These are phyloP conservation scores for Fusarium sororula DNA, from an alignment of 2,329 filamentous ascomycete genomes.

Conservation along the genomic window DNA sequence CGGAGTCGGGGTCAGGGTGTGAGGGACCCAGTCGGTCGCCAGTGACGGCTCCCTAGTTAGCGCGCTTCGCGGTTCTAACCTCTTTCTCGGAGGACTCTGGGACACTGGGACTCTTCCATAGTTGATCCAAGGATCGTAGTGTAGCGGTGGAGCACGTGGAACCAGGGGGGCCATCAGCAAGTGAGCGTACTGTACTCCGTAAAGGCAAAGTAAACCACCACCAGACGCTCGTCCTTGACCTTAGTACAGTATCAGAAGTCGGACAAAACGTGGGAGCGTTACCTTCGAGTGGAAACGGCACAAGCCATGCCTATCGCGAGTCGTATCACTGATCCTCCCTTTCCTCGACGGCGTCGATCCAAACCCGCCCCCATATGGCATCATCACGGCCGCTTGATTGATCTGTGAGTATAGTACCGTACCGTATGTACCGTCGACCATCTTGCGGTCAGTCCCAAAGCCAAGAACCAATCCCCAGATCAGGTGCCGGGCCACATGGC, in stretches of 20 bases:
- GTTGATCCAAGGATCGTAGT: conserved; percentile 9
- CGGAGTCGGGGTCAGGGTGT: conserved; percentile 7
- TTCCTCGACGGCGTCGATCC: conserved; percentile 21
- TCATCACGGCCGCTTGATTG: conserved; percentile 13
- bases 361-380: conserved; percentile 17
- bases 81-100: not conserved
- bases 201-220: conserved; percentile 22
- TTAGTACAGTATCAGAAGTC: conserved; percentile 16
- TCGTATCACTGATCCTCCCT: conserved; percentile 5
- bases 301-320: conserved; percentile 15
- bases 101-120: too few relatives aligned
- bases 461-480: conserved; percentile 26
- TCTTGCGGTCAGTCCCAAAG: conserved; percentile 20
- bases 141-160: conserved; percentile 31
- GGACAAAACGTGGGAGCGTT: conserved; percentile 34
- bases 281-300: conserved; percentile 14
- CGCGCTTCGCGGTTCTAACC: conserved; percentile 9
- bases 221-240: conserved; percentile 13
- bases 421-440: not conserved
- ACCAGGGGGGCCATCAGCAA: conserved; percentile 21
- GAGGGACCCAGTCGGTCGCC: not conserved
- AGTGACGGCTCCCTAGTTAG: conserved; percentile 18
- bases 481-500: conserved; percentile 17
- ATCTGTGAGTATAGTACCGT: conserved; percentile 3
- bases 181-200: not conserved